Base-by-base conservation (phyloP, 1,284 basidiomycete genomes). In the Tilletia caries region DNA sequence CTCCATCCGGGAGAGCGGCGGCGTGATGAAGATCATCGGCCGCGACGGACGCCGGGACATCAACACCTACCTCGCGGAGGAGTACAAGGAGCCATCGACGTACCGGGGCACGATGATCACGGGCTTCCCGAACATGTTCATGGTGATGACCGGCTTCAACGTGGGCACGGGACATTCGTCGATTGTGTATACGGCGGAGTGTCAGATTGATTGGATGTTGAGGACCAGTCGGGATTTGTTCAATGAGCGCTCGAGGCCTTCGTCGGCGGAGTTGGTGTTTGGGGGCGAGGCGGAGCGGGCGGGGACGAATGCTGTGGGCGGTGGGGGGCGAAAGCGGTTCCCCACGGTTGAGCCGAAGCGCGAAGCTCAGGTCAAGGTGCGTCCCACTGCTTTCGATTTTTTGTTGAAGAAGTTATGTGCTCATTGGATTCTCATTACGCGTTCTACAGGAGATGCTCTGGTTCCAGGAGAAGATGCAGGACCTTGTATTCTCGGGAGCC, bases 91-190 rank as follows among this genome's bases (percentile, higher is more conserved):
- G 33, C 64, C 64, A 2, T 43, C 33, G 10, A 34, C 65, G 27
- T 83, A 83, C 67, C 79, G 77, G 37, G 73, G 68, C 12, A 69
- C 72, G 13, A 76, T 82, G 68, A 71, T 78, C 32, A 46, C 74
- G 0, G 74, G 73, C 29, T 82, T 82, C 74, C 81, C 81, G 27
- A 83, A 83, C 71, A 71, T 81, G 74, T 70, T 76, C 60, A 58
- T 68, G n/a, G 70, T 80, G 50, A 73, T 77, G 48, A 62, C 58
- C 1, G 81, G 78, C 1, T 74, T 78, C 65, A 81, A 81, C 71
- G 70, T 74, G 20, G 81, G 74, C 20, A 83, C 81, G 1, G 81
- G 80, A 10, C 80, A 82, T 67, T 73, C 68, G 34, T 65, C 66
- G 12, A 20, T 65, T 29, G 43, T 50, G 46, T 65, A 29, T 25